Base-by-base conservation (phyloP, 208 protist genomes). In the Trypanosoma cruzi region DNA sequence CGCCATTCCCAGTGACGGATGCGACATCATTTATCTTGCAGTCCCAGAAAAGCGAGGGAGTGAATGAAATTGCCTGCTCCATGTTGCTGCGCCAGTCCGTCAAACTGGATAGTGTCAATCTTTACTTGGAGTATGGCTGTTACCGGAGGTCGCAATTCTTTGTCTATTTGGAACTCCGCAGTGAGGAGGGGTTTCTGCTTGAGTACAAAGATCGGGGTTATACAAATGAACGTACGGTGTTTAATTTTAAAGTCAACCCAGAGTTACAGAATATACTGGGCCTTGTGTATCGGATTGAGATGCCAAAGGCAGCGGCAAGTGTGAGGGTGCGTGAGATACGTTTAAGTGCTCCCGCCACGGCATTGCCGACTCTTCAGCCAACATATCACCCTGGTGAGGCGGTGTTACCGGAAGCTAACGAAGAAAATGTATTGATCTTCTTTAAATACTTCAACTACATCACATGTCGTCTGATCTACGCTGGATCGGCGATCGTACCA, bases 361-460 rank as follows among this genome's bases (percentile, higher is more conserved):
- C 4, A 1, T 29, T 61, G 11, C 50, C 14, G 20, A 11, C 16
- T 36, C 29, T 59, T 20, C 32, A 58, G 46, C 32, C 26, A 16
- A 67, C 16, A 29, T 16, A n/a, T 28, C n/a, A 10, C 46, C 28
- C 20, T 48, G 53, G 14, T 37, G 28, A 71, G 31, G 69, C 61
- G 53, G 28, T 59, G 24, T 75, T 91, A 24, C 57, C 82, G 11
- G 5, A 60, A 49, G 40, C 79, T 50, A 75, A 72, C 18, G 63
- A 71, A 34, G 78, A 82, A 58, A 79, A 80, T 64, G 56, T 78
- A 13, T 68, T 94, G 32, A 28, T 94, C 28, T 90, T 94, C 66
- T 84, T 94, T 67, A 94, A 94, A 71, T 89, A 82, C 61, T 94
- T 87, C 68, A 79, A 94, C 73, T 78, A 77, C 79, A 48, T 65